These are phyloP conservation scores for Bassia scoparia DNA, from an alignment of 148 eudicot species.

Conservation along the genomic window DNA sequence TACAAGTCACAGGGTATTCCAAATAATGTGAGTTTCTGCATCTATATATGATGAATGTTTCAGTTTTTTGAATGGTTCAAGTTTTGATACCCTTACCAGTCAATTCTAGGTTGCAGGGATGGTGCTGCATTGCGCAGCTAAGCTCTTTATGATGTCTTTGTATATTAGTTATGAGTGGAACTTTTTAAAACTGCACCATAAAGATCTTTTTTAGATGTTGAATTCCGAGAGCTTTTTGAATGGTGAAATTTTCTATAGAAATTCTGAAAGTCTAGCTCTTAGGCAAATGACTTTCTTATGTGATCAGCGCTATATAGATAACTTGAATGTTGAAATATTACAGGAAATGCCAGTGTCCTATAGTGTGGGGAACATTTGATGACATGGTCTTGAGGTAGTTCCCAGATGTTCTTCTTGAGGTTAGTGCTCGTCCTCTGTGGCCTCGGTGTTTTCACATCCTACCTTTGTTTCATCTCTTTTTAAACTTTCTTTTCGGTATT, in stretches of 20 bases:
- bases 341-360: constrained; percentile 62
- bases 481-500: background rate
- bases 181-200: background rate
- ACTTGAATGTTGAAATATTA: constrained; percentile 23
- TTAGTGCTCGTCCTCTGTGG: constrained; percentile 21
- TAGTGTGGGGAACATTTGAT: constrained; percentile 85
- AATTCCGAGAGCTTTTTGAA: background rate
- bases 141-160: background rate
- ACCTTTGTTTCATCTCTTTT: background rate
- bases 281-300: background rate
- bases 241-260: background rate
- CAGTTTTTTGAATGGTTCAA: background rate
- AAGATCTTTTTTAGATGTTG: background rate
- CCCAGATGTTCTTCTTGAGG: constrained; percentile 76
- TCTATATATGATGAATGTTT: background rate
- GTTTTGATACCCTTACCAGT: background rate
- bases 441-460: background rate
- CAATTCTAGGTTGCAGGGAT: background rate
- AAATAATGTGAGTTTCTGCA: constrained; percentile 59
- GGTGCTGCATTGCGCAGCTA: background rate
- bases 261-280: background rate
- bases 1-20: constrained; percentile 79
- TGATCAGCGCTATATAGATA: background rate
- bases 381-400: constrained; percentile 58
- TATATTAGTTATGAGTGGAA: background rate